Evolutionary conservation across 768 basidiomycete genomes (phyloP).

Genomic region (Tulasnella sp.): DNA sequence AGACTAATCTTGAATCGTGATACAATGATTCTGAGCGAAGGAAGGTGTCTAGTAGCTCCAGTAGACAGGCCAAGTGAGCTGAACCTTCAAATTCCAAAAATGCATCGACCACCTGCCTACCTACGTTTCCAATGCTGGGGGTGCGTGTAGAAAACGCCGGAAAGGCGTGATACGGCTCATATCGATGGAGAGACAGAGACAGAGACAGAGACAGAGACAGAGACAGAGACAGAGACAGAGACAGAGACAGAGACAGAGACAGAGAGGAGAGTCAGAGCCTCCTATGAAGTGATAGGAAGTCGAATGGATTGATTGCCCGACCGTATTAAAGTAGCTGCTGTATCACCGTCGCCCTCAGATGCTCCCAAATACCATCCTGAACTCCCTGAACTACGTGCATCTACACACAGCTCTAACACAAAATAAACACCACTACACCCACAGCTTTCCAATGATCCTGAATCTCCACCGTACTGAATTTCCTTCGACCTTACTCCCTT

Average conservation of each 20-base stretch:
- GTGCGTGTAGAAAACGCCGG: background rate
- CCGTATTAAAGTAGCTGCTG: background rate
- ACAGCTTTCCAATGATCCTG: conserved; percentile 80
- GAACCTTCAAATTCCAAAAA: background rate
- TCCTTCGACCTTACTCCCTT: background rate
- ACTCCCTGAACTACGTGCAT: background rate
- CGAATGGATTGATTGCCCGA: too few species aligned
- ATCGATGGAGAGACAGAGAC: background rate
- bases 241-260: too few species aligned
- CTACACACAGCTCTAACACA: conserved; percentile 53
- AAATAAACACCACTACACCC: conserved; percentile 74
- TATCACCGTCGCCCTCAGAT: background rate
- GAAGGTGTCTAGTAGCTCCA: conserved; percentile 23
- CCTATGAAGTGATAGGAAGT: conserved; percentile 10
- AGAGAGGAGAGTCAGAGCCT: background rate
- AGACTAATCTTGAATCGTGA: conserved; percentile 64
- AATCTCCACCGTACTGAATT: conserved; percentile 46
- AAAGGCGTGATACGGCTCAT: background rate
- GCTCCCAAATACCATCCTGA: background rate
- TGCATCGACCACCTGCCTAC: conserved; percentile 30
- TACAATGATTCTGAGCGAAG: conserved; percentile 26
- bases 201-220: too few species aligned
- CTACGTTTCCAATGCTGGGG: conserved; percentile 29
- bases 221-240: too few species aligned
- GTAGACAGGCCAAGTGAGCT: conserved; percentile 46